Evolutionary conservation across 208 protist species (phyloP), one percentile per base, ranked within the genome.

Genomic region (Leishmania guyanensis): DNA sequence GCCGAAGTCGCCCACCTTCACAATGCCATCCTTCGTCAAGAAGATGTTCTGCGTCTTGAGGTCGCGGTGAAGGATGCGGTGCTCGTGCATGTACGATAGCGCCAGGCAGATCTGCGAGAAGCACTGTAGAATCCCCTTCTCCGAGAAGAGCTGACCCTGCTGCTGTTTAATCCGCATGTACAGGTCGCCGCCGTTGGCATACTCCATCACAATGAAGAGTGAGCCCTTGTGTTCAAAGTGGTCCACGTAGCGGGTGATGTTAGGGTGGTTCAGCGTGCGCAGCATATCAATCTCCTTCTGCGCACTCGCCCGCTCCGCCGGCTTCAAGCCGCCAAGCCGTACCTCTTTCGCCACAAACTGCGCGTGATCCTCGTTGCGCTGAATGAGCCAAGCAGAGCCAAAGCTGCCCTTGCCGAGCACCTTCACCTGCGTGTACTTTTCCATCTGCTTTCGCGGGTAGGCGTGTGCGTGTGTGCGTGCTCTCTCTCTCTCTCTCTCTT

Each of bases 161-260:
- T 95, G 90, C 29, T 92, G 74, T 76, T 96, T 95, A 48, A 97
- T 97, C 36, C 97, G 92, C 65, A 92, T 89, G 72, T 97, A 95
- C 5, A 98, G 77, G 73, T 96, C 92, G 0, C 96, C 95, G 68
- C 94, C 95, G 85, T 97, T 94, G 72, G 93, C 95, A 87, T 97
- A 97, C 90, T 98, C 95, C 94, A 98, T 98, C 8, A 96, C 93
- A 81, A 98, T 98, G 73, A 93, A 98, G 26, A 97, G 89, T 0
- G 93, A 93, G 36, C 89, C 90, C 48, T 83, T 79, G 72, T 95
- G 80, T 79, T 96, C 91, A 79, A 96, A 97, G 83, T 98, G 95
- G 62, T 96, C 91, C 8, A 97, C 76, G 85, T 98, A 98, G 50
- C 88, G 77, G 9, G 95, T 97, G 86, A 98, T 98, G 86, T 98